These are phyloP conservation scores for Saccharomycopsis fermentans DNA, from an alignment of 805 yeast species.

Conservation along the genomic window DNA sequence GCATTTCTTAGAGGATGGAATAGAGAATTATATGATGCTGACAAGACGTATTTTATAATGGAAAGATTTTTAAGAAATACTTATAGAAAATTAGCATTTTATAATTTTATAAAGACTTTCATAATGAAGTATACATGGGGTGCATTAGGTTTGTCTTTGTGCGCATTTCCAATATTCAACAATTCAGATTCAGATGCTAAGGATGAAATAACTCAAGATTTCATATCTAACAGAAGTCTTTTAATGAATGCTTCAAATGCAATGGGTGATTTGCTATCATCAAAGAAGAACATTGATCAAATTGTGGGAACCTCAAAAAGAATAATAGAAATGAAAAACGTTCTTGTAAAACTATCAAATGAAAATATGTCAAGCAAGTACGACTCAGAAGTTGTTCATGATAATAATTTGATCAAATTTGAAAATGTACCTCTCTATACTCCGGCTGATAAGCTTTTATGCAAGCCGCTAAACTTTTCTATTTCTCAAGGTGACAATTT, in stretches of 20 bases:
- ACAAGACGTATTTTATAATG: conserved; percentile 69
- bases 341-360: conserved; percentile 33
- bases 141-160: conserved; percentile 80
- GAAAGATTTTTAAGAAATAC: conserved; percentile 70
- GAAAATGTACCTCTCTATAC: conserved; percentile 72
- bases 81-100: conserved; percentile 62
- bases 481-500: conserved; percentile 76
- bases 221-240: conserved; percentile 79
- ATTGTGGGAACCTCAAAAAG: conserved; percentile 74
- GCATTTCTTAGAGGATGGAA: conserved; percentile 77
- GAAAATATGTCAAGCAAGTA: conserved; percentile 9
- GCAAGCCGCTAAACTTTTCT: conserved; percentile 55
- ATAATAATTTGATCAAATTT: conserved; percentile 57
- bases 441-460: conserved; percentile 70
- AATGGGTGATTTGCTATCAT: conserved; percentile 73
- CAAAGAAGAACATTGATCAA: conserved; percentile 76
- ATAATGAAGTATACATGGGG: conserved; percentile 93
- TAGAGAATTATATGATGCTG: conserved; percentile 68
- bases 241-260: conserved; percentile 80
- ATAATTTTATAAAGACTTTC: conserved; percentile 79
- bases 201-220: conserved; percentile 24
- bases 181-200: conserved; percentile 29
- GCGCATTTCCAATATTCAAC: conserved; percentile 82
- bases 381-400: conserved; percentile 27
- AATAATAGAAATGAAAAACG: conserved; percentile 58